Evolutionary conservation across 2,329 filamentous ascomycete species (phyloP), one percentile per base, ranked within the genome.

Genomic region (Moelleriella libera): DNA sequence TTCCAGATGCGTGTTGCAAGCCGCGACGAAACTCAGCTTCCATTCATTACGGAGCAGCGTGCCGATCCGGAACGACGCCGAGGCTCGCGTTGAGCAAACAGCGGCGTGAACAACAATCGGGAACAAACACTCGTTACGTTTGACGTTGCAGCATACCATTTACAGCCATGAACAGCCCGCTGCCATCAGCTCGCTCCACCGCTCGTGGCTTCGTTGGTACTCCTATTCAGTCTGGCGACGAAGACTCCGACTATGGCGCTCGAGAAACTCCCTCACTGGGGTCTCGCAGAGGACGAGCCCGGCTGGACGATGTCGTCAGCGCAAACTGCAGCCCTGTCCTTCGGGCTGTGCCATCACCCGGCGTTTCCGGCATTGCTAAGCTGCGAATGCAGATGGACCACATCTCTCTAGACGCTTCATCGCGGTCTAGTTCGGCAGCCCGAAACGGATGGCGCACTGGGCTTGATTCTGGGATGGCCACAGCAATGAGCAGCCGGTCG

Each of bases 361-460:
- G 68, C 45, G 58, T 80, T 31, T 82, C 83, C 50, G 88, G 88
- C 44, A 88, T 96, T 56, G 85, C 86, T 58, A 85, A 83, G 56
- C 69, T 96, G 58, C 88, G 88, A 60, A 72, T 83, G 61, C 83
- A 92, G 59, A 73, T 95, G 49, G 88, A 95, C 51, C 79, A 82
- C 2, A 69, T 96, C 47, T 85, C 76, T 57, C 70, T 94, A 11
- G 76, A 80, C 51, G 66, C 58, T 21, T 66, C 64, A 43, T 73
- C 78, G 3, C 74, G 75, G 43, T 71, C 71, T 45, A 76, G 69
- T 54, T 80, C 76, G 34, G 68, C 76, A 57, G 74, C 74, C 21
- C 75, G 69, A 53, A 73, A 64, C 55, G 72, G 69, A 57, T 75
- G 71, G 56, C 57, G 54, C 21, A 55, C 55, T 31, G 58, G 58